Conservation (phyloP, 495 filamentous ascomycete species). For the Penicillium cinerascens region DNA sequence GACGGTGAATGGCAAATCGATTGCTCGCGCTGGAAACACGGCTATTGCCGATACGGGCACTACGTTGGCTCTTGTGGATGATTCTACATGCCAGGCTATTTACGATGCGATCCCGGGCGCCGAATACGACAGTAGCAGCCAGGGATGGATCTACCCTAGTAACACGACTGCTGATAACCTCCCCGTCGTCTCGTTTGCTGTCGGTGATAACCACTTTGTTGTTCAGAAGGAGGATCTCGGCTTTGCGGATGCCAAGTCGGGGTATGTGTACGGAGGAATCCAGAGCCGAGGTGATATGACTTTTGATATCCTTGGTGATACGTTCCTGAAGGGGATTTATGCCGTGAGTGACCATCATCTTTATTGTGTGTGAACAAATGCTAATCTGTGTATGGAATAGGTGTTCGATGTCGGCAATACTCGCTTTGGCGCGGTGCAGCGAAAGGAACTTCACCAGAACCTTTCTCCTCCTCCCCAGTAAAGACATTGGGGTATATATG, state of each 20-base stretch:
- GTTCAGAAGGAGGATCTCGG: slow-evolving; percentile 71
- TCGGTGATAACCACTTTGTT: slow-evolving; percentile 61
- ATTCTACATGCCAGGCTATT: slow-evolving; percentile 61
- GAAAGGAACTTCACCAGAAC: slow-evolving; percentile 56
- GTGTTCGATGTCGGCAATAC: slow-evolving; percentile 74
- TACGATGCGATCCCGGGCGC: slow-evolving; percentile 70
- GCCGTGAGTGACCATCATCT: slow-evolving; percentile 48
- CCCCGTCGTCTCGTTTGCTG: slow-evolving; percentile 65
- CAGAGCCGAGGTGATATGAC: slow-evolving; percentile 64
- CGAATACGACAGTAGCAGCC: slow-evolving; percentile 56
- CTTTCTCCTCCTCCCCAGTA: slow-evolving; percentile 17
- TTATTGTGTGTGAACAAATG: not conserved
- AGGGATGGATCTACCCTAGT: slow-evolving; percentile 67
- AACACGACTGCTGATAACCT: slow-evolving; percentile 53
- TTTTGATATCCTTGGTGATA: slow-evolving; percentile 73
- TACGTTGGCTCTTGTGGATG: slow-evolving; percentile 66
- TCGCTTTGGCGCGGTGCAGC: slow-evolving; percentile 67
- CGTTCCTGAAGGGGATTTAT: slow-evolving; percentile 73
- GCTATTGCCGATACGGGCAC: slow-evolving; percentile 81
- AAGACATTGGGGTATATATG: no score
- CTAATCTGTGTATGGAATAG: slow-evolving; percentile 30
- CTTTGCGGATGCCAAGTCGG: slow-evolving; percentile 58
- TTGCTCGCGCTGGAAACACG: slow-evolving; percentile 59
- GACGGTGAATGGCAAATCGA: slow-evolving; percentile 57
- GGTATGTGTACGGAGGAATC: slow-evolving; percentile 68